Evolutionary conservation across 352 stramenopile genomes (phyloP).

Genomic region (Globisporangium radiosum): DNA sequence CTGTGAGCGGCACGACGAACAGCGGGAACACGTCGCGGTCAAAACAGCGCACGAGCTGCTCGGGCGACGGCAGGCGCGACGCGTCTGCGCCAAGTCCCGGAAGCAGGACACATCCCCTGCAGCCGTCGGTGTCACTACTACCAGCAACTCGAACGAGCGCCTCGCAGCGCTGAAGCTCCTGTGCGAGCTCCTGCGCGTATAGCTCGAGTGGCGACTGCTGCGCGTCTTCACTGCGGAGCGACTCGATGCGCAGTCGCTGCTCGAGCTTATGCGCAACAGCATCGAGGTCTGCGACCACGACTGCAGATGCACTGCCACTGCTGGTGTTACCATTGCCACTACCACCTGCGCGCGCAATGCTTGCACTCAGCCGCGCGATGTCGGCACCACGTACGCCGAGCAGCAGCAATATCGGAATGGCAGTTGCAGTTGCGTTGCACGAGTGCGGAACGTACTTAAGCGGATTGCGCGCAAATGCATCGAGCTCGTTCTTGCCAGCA

Average conservation of each 20-base stretch:
- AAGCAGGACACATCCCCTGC: slow-evolving; percentile 2
- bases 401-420: slow-evolving; percentile 41
- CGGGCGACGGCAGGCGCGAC: slow-evolving; percentile 21
- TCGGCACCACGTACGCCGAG: slow-evolving; percentile 41
- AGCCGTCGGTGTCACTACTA: neutral
- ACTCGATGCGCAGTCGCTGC: slow-evolving; percentile 15
- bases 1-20: slow-evolving; percentile 35
- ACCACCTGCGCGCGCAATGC: slow-evolving; percentile 5
- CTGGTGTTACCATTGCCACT: neutral
- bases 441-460: slow-evolving; percentile 26
- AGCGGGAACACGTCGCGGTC: slow-evolving; percentile 38
- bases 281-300: slow-evolving; percentile 13
- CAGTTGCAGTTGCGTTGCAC: slow-evolving; percentile 16
- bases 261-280: slow-evolving; percentile 1
- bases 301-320: slow-evolving; percentile 4
- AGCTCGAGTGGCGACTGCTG: slow-evolving; percentile 7
- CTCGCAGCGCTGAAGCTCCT: slow-evolving; percentile 9
- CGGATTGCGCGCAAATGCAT: slow-evolving; percentile 49
- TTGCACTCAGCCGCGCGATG: slow-evolving; percentile 3
- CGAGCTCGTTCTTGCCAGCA: slow-evolving; percentile 27
- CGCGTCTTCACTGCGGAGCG: slow-evolving; percentile 9
- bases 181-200: slow-evolving; percentile 19
- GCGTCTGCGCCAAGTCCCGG: slow-evolving; percentile 12
- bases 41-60: slow-evolving; percentile 37
- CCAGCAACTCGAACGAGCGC: neutral